Evolutionary conservation across 805 yeast genomes (phyloP), one percentile per base, ranked within the genome.

Genomic region (Cyberlindnera veronae): DNA sequence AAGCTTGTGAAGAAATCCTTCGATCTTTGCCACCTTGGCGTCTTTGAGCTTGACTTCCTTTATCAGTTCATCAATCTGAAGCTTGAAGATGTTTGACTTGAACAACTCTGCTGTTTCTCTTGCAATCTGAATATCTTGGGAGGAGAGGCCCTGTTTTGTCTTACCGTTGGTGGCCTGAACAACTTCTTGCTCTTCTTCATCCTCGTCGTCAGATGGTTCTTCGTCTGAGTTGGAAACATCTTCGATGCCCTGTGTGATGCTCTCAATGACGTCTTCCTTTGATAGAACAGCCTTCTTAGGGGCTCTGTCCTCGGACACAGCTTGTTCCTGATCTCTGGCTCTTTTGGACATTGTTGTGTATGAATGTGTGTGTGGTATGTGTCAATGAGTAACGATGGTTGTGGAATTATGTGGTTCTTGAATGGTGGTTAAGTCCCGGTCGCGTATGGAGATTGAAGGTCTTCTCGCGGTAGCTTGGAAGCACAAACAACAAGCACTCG

Each of bases 81-180:
- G 65, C 62, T 93, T 93, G 79, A 93, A 91, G 40, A 93, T 89
- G 63, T 90, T 93, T 8, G 96, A 88, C 57, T 90, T 88, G 77
- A 90, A 93, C 33, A 91, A 67, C 61, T 90, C 97, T 1, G 95
- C 93, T 1, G 97, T 86, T 61, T 90, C 97, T 53, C 95, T 75
- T 1, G 96, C 96, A 3, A 84, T 74, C 54, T 91, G 96, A 33
- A 91, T 79, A 43, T 93, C 96, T 51, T 87, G 90, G 0, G 93
- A 80, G 0, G 84, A 67, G 18, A 79, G 54, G 9, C 29, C 38
- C 14, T 15, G 18, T 13, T 38, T 34, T 48, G 69, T 68, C 36
- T 61, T 38, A 37, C 22, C 50, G 9, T 29, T 32, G 8, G 31
- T 31, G 8, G 26, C 14, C 18, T 34, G 26, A 8, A 34, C 41